Percentiles rank a stretch among this genome's conserved stretches.
Conservation (phyloP, 1,139 yeast genomes). For the Taphrina sp. region DNA sequence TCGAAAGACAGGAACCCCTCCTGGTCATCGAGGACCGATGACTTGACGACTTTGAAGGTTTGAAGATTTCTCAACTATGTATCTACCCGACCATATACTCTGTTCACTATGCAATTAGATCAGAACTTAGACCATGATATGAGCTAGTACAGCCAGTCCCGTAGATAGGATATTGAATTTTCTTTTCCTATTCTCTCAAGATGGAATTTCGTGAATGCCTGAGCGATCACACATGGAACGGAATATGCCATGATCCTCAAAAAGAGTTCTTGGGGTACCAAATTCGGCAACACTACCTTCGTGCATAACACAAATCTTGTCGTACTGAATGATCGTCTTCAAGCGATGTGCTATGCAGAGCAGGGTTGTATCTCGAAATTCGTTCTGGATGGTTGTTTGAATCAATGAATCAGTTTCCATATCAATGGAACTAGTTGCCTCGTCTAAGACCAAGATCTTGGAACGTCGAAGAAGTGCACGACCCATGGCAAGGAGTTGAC, state of each 20-base stretch:
- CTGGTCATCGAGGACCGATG: too few species aligned
- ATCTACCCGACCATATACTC: too few species aligned
- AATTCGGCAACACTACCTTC: conserved; percentile 67
- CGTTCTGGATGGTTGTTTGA: conserved; percentile 61
- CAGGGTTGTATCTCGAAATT: conserved; percentile 65
- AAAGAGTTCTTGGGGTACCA: conserved; percentile 53
- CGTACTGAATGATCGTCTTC: conserved; percentile 79
- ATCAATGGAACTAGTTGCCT: conserved; percentile 81
- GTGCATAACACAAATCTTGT: conserved; percentile 66
- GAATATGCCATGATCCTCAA: conserved; percentile 48
- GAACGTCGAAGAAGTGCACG: conserved; percentile 72
- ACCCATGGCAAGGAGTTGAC: conserved; percentile 71
- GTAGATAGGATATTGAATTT: too few species aligned
- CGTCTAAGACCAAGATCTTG: conserved; percentile 68
- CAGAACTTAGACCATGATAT: too few species aligned
- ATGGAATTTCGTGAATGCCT: too few species aligned
- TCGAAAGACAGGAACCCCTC: too few species aligned
- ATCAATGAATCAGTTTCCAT: conserved; percentile 72
- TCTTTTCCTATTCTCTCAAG: too few species aligned
- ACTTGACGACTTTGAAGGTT: too few species aligned
- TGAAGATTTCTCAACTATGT: too few species aligned
- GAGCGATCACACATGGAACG: conserved; percentile 49
- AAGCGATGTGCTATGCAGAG: conserved; percentile 79
- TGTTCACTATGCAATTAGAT: too few species aligned
- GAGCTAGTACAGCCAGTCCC: too few species aligned